Base-by-base conservation (phyloP, 1,284 basidiomycete species). In the Rhodotorula sp. region DNA sequence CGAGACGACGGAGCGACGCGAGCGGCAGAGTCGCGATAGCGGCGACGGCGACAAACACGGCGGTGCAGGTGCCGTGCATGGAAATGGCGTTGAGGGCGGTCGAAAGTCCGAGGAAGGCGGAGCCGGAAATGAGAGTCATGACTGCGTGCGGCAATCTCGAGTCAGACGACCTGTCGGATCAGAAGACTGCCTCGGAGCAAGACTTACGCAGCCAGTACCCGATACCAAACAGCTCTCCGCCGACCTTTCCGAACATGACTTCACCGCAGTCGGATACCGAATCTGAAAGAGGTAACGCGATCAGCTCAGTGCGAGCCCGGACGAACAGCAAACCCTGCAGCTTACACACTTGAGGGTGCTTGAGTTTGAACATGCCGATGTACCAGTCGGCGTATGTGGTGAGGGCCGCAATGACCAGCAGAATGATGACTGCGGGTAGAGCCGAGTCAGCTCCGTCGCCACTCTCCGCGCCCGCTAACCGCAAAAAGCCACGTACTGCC, bases 21-120 rank as follows among this genome's bases (percentile, higher is more conserved):
- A 81, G 62, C 34, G 74, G 16, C 55, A 86, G 59, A 26, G 65
- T 58, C n/a, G 69, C 60, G 66, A 70, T 48, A 4, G 69, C 69
- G 5, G 71, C 67, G 15, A 73, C 72, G 6, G 49, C 56, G 31
- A 74, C 73, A 28, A 69, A 77, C 15, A 62, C 68, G 34, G 72
- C 75, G 7, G 76, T 77, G 62, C 75, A 77, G 28, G 76, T 66
- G 18, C 63, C 74, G 57, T 77, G 75, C 5, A 69, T 48, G 26
- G 71, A 70, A 60, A 83, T 73, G 47, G 82, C 80, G 78, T 83
- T 83, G 60, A 83, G 75, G 0, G 82, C 80, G 61, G 81, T 80
- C 12, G 80, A 79, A 55, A 82, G 71, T n/a, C 77, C 76, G 45
- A 82, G 68, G 52, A 80, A 74, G 49, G 66, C 69, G 34, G 50